Evolutionary conservation across 1,284 basidiomycete species (phyloP).

Genomic region (Cutaneotrichosporon daszewskae): DNA sequence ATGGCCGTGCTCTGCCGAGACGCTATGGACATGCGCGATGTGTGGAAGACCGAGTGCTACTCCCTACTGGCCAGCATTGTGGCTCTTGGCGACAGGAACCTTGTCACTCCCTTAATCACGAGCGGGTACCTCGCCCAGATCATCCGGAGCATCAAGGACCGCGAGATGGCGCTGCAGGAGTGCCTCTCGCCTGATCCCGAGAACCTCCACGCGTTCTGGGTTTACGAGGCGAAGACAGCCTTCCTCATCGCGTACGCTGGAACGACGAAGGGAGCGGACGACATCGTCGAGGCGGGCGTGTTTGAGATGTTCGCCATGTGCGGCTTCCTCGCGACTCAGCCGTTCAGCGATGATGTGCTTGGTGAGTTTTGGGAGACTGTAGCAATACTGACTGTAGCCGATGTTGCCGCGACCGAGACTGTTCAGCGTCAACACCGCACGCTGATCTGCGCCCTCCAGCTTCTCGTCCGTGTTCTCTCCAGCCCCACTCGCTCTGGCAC

Average conservation of each 20-base stretch:
- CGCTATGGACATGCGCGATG: conserved; percentile 87
- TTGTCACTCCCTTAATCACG: conserved; percentile 56
- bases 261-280: conserved; percentile 74
- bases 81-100: conserved; percentile 59
- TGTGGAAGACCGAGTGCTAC: conserved; percentile 88
- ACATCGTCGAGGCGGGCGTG: conserved; percentile 71
- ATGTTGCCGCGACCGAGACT: conserved; percentile 18
- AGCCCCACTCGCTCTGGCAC: conserved; percentile 10
- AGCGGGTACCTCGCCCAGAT: conserved; percentile 80
- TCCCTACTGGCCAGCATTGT: conserved; percentile 50
- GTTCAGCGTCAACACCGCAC: conserved; percentile 37
- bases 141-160: conserved; percentile 74
- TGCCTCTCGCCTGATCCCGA: conserved; percentile 85
- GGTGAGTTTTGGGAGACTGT: conserved; percentile 53
- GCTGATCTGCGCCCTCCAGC: conserved; percentile 31
- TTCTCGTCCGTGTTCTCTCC: conserved; percentile 31
- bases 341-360: conserved; percentile 68
- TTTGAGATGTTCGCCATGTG: conserved; percentile 76
- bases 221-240: conserved; percentile 91
- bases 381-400: conserved; percentile 8
- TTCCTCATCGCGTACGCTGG: conserved; percentile 79
- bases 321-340: conserved; percentile 81
- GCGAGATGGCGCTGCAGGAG: conserved; percentile 69
- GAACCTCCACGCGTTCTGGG: conserved; percentile 84
- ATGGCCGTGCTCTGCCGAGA: conserved; percentile 76